Conservation (phyloP, 2,329 filamentous ascomycete genomes). For the Camillea tinctor region DNA sequence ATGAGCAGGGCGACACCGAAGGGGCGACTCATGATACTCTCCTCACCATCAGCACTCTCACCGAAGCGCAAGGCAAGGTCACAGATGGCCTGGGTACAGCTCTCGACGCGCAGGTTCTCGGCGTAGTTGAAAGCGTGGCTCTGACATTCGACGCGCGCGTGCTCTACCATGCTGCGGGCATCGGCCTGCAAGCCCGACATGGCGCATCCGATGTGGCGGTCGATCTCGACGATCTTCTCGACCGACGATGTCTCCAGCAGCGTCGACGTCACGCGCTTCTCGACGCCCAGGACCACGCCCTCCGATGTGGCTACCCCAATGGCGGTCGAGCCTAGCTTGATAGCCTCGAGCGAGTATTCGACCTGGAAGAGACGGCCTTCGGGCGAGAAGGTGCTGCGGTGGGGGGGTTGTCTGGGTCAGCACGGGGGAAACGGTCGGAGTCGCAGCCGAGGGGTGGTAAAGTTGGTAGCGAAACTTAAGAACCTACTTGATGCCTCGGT, state of each 20-base stretch:
- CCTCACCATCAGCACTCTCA: constrained; percentile 94
- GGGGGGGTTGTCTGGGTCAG: constrained; percentile 7
- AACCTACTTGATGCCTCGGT: constrained; percentile 94
- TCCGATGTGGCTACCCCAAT: constrained; percentile 96
- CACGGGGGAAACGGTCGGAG: not conserved
- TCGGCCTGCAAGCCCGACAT: constrained; percentile 98
- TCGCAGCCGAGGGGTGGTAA: not conserved
- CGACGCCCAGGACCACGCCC: constrained; percentile 93
- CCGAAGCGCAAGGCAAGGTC: constrained; percentile 95
- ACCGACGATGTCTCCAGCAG: constrained; percentile 97
- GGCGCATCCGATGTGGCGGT: constrained; percentile 97
- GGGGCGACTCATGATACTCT: constrained; percentile 97
- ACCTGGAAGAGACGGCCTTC: constrained; percentile 99
- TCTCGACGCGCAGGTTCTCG: constrained; percentile 91
- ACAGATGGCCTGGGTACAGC: constrained; percentile 98
- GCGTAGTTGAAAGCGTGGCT: constrained; percentile 98
- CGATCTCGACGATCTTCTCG: constrained; percentile 99
- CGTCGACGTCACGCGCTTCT: constrained; percentile 97
- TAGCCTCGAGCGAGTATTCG: constrained; percentile 99
- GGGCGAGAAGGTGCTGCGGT: constrained; percentile 91
- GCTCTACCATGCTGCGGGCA: constrained; percentile 95
- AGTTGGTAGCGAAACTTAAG: not conserved
- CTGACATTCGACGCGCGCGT: constrained; percentile 96
- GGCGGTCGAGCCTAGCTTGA: constrained; percentile 97
- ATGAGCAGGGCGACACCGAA: constrained; percentile 97